These are phyloP conservation scores for Trichosporon inkin DNA, from an alignment of 1,284 basidiomycete genomes.

Conservation along the genomic window DNA sequence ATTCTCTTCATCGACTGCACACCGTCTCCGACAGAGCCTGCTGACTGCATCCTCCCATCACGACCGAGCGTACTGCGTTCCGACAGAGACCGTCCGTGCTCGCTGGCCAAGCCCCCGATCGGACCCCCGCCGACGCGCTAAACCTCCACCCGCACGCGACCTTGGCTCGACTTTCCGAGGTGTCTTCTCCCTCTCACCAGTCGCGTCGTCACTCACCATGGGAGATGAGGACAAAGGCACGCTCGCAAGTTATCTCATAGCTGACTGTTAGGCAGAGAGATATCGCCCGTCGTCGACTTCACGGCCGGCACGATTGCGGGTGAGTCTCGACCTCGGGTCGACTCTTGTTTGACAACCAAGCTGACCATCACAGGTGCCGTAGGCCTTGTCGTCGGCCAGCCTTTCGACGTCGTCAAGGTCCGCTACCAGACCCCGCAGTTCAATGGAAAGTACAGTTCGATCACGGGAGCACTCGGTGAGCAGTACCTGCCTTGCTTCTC, in stretches of 20 bases:
- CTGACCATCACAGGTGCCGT: constrained; percentile 40
- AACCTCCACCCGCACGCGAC: constrained; percentile 3
- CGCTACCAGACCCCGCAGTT: constrained; percentile 48
- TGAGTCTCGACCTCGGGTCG: constrained; percentile 7
- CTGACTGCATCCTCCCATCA: no score
- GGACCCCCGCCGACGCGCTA: background rate
- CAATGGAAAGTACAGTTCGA: constrained; percentile 40
- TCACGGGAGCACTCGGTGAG: constrained; percentile 44
- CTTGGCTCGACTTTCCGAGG: background rate
- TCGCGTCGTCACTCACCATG: background rate
- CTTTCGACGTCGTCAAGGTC: constrained; percentile 50
- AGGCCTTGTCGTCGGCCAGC: constrained; percentile 50
- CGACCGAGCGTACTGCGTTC: no score
- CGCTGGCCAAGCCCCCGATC: background rate
- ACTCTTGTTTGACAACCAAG: background rate
- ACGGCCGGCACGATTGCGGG: constrained; percentile 47
- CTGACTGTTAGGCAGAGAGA: constrained; percentile 3
- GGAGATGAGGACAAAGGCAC: background rate
- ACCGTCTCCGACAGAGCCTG: no score
- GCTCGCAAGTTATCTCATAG: background rate
- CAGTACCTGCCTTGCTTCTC: background rate
- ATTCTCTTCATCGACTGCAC: background rate
- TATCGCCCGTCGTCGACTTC: constrained; percentile 43
- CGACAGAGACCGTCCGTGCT: background rate
- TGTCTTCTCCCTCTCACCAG: background rate